Evolutionary conservation across 2,329 filamentous ascomycete species (phyloP), one percentile per base, ranked within the genome.

Genomic region (Bipolaris zeicola): DNA sequence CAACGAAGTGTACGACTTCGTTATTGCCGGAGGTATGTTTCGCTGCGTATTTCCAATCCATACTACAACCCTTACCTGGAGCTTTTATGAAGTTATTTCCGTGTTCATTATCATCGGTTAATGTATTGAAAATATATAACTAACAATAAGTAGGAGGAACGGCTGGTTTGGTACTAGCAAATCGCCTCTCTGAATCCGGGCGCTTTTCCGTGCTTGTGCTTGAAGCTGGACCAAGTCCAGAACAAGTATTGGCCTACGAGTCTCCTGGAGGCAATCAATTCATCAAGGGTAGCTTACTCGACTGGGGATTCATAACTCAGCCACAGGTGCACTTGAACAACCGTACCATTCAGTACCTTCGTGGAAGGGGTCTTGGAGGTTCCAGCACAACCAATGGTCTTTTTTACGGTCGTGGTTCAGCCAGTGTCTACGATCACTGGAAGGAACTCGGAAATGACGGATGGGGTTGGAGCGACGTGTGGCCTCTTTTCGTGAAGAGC

Each of bases 371-470:
- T 3, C 58, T 77, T 1, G 75, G 76, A 34, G 76, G 76, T 1
- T 70, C 70, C 20, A 69, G 64, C 26, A 64, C 66, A 0, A 69
- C 70, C 7, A 77, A 78, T 60, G 69, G 72, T 20, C 63, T 77
- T 50, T 66, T 67, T 38, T 76, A 74, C 43, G 67, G 67, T 24
- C 65, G 76, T 11, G 76, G 68, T 11, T 67, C 65, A 24, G 55
- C 64, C 6, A 66, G 54, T 3, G 69, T 75, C 18, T 77, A 76
- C 46, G 81, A 87, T 67, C 77, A 77, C 1, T 88, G 85, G 85
- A 80, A 78, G 37, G 69, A 76, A n/a, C 69, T 87, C 7, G 85
- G 85, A 1, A 88, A 87, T 58, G 53, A 69, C 1, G 85, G 83
- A 1, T 88, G 86, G 86, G 77, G 79, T 1, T 69, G 65, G 66